Percentiles rank a stretch among this genome's conserved stretches.
Evolutionary conservation across 139 green algal species (phyloP).

Genomic region (Zygnema cylindricum): DNA sequence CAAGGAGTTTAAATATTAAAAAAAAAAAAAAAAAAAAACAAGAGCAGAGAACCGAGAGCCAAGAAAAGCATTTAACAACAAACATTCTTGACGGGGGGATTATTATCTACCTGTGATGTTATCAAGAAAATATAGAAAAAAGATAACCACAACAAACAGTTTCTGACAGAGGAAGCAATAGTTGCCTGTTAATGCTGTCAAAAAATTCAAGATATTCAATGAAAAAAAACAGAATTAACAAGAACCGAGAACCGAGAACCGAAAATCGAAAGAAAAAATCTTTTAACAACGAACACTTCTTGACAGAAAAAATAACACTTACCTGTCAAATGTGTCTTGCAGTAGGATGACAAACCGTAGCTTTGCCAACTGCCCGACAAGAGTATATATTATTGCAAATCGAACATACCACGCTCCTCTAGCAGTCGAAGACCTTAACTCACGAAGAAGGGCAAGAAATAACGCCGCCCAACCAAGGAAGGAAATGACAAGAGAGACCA

Average conservation of each 20-base stretch:
- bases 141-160: too few species aligned
- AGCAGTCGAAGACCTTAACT: constrained; percentile 1
- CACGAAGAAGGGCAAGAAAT: constrained; percentile 12
- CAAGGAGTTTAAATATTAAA: too few species aligned
- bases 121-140: too few species aligned
- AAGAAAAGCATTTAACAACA: too few species aligned
- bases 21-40: too few species aligned
- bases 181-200: too few species aligned
- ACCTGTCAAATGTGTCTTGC: constrained; percentile 28
- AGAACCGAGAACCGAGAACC: constrained; percentile 16
- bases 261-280: background rate
- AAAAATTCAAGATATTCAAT: too few species aligned
- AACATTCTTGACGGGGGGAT: too few species aligned
- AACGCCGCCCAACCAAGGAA: constrained; percentile 20
- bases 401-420: constrained; percentile 44
- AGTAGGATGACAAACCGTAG: constrained; percentile 53
- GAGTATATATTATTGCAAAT: constrained; percentile 47
- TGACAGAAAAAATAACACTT: background rate
- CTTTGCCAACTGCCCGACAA: constrained; percentile 52
- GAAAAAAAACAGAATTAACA: background rate
- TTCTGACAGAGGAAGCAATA: too few species aligned
- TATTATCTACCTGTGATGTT: too few species aligned
- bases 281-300: background rate
- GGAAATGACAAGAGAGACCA: constrained; percentile 38
- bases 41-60: too few species aligned